These are phyloP conservation scores for Tetracladium setigerum DNA, from an alignment of 495 filamentous ascomycete species.

Conservation along the genomic window DNA sequence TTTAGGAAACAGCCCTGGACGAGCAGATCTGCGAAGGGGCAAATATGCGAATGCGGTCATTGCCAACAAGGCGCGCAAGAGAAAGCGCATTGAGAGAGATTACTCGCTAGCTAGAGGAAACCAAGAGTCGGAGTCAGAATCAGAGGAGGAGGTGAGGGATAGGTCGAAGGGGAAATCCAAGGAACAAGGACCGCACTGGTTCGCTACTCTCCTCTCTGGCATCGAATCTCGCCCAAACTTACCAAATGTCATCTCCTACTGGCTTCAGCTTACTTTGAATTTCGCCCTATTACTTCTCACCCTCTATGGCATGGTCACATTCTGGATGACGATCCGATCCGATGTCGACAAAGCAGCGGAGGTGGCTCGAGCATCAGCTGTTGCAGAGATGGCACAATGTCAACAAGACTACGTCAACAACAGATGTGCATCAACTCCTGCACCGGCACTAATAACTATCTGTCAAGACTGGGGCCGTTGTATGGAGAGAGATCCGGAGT, in stretches of 20 bases:
- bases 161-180: conserved; percentile 15
- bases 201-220: conserved; percentile 54
- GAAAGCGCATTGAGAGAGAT: conserved; percentile 38
- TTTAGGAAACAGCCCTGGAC: conserved; percentile 34
- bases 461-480: conserved; percentile 80
- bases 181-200: conserved; percentile 23
- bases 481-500: conserved; percentile 68
- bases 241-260: conserved; percentile 80
- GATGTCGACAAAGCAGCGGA: conserved; percentile 70
- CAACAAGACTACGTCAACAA: conserved; percentile 64
- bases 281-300: conserved; percentile 56
- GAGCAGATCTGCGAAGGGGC: conserved; percentile 46
- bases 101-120: conserved; percentile 30
- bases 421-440: conserved; percentile 49
- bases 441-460: conserved; percentile 63
- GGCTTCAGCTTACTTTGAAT: conserved; percentile 76
- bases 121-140: conserved; percentile 56
- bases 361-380: conserved; percentile 51
- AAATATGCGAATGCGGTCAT: conserved; percentile 42
- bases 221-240: conserved; percentile 75
- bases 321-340: conserved; percentile 60
- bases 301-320: conserved; percentile 62
- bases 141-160: conserved; percentile 27
- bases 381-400: conserved; percentile 67
- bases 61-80: conserved; percentile 47